Conservation (phyloP, 2,329 filamentous ascomycete species). For the Metarhizium rileyi region DNA sequence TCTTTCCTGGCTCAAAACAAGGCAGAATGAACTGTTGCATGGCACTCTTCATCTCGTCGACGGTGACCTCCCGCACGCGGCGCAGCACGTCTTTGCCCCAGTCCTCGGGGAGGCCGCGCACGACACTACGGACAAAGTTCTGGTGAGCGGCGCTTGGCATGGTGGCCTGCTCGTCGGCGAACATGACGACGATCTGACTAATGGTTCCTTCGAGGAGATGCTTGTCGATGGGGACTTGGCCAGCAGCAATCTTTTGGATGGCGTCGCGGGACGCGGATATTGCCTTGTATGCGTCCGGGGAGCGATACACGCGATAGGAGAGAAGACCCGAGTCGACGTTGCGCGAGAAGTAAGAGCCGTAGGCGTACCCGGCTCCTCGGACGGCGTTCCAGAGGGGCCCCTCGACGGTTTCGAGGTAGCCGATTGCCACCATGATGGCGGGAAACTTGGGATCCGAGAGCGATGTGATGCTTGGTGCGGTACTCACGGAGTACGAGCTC, state of each 20-base stretch:
- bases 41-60: slow-evolving; percentile 65
- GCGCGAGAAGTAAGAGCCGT: slow-evolving; percentile 71
- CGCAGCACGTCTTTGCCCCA: slow-evolving; percentile 71
- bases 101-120: slow-evolving; percentile 64
- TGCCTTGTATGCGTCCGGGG: slow-evolving; percentile 80
- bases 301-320: slow-evolving; percentile 80
- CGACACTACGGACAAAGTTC: slow-evolving; percentile 74
- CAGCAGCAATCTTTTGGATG: slow-evolving; percentile 64
- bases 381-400: slow-evolving; percentile 91
- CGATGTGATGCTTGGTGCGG: slow-evolving; percentile 62
- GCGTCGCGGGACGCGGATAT: slow-evolving; percentile 68
- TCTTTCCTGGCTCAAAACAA: slow-evolving; percentile 68
- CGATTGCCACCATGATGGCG: slow-evolving; percentile 75
- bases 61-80: slow-evolving; percentile 64
- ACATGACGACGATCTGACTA: slow-evolving; percentile 74
- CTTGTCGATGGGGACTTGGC: slow-evolving; percentile 62
- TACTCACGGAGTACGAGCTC: slow-evolving; percentile 77
- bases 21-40: slow-evolving; percentile 69
- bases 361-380: slow-evolving; percentile 86
- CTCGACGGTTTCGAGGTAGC: slow-evolving; percentile 88
- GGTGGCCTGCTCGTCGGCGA: slow-evolving; percentile 82
- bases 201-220: slow-evolving; percentile 84
- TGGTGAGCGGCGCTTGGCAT: slow-evolving; percentile 73
- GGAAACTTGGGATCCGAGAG: slow-evolving; percentile 71
- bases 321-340: slow-evolving; percentile 72